Evolutionary conservation across 140 eudicot genomes (phyloP).

Genomic region (Flaveria floridana): DNA sequence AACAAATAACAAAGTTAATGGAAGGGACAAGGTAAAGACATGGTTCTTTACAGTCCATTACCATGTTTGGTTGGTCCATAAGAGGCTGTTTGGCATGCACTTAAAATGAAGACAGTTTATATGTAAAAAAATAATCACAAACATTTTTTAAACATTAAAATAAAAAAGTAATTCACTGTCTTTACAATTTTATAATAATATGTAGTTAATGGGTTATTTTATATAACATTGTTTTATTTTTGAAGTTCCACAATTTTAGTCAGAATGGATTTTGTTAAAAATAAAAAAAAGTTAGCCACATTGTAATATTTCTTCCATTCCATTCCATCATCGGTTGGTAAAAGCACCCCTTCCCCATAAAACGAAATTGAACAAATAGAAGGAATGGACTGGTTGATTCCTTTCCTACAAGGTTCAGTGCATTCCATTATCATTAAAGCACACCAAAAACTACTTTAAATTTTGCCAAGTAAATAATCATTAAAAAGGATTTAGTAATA

Average conservation of each 20-base stretch:
- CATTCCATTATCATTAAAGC: not conserved
- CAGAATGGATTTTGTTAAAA: not conserved
- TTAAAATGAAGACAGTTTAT: too few relatives aligned
- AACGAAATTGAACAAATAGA: not conserved
- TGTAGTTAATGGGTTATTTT: too few relatives aligned
- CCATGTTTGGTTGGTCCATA: conserved; percentile 3
- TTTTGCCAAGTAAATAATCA: not conserved
- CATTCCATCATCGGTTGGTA: not conserved
- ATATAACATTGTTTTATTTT: too few relatives aligned
- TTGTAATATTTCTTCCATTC: not conserved
- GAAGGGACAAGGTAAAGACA: too few relatives aligned
- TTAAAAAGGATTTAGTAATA: not conserved
- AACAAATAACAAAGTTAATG: too few relatives aligned
- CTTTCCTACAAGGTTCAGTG: not conserved
- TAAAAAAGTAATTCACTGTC: too few relatives aligned
- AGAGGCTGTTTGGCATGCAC: too few relatives aligned
- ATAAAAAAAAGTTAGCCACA: not conserved
- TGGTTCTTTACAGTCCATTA: not conserved
- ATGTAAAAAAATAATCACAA: too few relatives aligned
- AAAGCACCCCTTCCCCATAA: not conserved
- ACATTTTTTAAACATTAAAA: too few relatives aligned
- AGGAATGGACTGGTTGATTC: not conserved
- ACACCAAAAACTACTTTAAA: conserved; percentile 5
- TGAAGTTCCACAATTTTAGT: not conserved
- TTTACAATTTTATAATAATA: too few relatives aligned